These are phyloP conservation scores for Pythium graminicola DNA, from an alignment of 352 stramenopile genomes.

Conservation along the genomic window DNA sequence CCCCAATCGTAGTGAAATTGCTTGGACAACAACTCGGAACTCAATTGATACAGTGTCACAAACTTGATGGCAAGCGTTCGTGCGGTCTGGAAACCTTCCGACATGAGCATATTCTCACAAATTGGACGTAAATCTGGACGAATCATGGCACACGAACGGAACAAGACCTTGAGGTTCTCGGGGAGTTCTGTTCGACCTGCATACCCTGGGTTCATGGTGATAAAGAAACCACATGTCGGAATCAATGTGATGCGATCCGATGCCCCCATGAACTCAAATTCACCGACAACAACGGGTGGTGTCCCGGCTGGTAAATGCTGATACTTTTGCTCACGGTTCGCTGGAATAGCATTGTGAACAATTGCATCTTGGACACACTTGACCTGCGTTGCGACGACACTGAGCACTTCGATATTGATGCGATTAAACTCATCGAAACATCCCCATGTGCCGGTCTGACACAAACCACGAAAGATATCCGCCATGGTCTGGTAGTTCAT, in stretches of 20 bases:
- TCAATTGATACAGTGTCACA: slow-evolving; percentile 87
- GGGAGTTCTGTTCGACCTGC: slow-evolving; percentile 88
- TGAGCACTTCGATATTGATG: slow-evolving; percentile 93
- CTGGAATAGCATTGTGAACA: slow-evolving; percentile 83
- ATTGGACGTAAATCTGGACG: slow-evolving; percentile 89
- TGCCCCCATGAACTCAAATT: slow-evolving; percentile 91
- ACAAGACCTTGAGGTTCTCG: slow-evolving; percentile 91
- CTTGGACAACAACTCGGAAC: slow-evolving; percentile 91
- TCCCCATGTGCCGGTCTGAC: slow-evolving; percentile 85
- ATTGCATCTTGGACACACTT: slow-evolving; percentile 88
- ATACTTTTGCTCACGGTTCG: slow-evolving; percentile 94
- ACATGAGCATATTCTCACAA: slow-evolving; percentile 92
- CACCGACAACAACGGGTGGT: slow-evolving; percentile 82
- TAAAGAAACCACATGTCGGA: slow-evolving; percentile 39
- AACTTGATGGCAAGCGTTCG: slow-evolving; percentile 88
- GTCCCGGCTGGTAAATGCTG: slow-evolving; percentile 90
- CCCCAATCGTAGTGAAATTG: slow-evolving; percentile 95
- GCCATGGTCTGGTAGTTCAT: slow-evolving; percentile 98
- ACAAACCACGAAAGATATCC: slow-evolving; percentile 92
- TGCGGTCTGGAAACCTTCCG: slow-evolving; percentile 89
- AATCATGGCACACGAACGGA: slow-evolving; percentile 92
- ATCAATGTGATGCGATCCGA: slow-evolving; percentile 52
- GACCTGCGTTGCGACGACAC: slow-evolving; percentile 90
- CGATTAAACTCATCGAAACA: slow-evolving; percentile 94
- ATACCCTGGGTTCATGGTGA: slow-evolving; percentile 94